Conservation (phyloP, 169 alveolate species). For the Eimeria falciformis region DNA sequence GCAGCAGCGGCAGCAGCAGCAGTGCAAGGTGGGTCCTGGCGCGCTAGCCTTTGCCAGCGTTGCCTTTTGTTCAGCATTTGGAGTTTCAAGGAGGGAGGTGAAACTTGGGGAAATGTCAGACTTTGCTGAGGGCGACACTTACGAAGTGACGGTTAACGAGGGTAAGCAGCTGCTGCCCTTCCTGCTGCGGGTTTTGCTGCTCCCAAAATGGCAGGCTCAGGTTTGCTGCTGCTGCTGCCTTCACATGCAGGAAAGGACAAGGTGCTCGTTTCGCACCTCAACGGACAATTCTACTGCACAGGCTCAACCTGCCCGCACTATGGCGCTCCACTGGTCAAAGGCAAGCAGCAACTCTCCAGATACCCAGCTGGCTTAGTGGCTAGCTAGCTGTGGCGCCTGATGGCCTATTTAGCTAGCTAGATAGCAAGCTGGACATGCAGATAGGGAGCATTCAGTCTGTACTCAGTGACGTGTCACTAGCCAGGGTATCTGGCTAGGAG, state of each 20-base stretch:
- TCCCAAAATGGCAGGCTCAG: neutral
- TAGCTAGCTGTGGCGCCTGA: neutral
- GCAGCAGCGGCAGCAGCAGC: constrained; percentile 39
- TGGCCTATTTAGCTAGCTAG: neutral
- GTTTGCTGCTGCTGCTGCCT: neutral
- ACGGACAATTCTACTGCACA: constrained; percentile 73
- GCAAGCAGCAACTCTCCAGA: constrained; percentile 8
- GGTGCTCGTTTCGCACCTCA: constrained; percentile 60
- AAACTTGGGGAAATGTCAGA: constrained; percentile 41
- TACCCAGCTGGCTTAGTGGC: neutral
- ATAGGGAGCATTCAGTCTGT: neutral
- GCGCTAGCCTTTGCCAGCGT: constrained; percentile 45
- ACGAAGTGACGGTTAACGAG: constrained; percentile 66
- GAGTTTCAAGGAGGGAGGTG: neutral
- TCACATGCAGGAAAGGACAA: constrained; percentile 69
- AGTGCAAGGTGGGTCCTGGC: neutral
- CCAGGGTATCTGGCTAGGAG: neutral
- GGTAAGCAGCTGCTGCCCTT: constrained; percentile 31
- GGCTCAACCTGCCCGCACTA: constrained; percentile 79
- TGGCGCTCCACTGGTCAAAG: constrained; percentile 78
- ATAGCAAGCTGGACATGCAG: neutral
- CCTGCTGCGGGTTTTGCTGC: constrained; percentile 13
- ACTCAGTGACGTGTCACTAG: neutral
- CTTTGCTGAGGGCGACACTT: constrained; percentile 52
- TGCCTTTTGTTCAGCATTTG: constrained; percentile 32